Evolutionary conservation across 805 yeast species (phyloP).

Genomic region (Candida sanyiensis): DNA sequence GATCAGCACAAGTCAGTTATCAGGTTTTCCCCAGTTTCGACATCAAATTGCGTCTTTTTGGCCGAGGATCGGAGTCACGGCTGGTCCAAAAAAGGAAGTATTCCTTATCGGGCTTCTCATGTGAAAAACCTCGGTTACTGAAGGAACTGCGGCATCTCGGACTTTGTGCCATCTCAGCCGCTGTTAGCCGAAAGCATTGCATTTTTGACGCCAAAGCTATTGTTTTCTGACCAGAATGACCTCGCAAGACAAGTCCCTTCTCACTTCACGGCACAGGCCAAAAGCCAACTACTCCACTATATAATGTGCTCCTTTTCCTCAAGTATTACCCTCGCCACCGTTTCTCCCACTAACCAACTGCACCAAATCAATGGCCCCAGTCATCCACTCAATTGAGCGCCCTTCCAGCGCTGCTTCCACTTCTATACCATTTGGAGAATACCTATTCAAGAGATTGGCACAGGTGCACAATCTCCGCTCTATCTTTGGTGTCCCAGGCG

Average conservation of each 20-base stretch:
- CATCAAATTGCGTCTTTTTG: too few relatives aligned
- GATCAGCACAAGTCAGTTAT: too few relatives aligned
- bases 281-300: not conserved
- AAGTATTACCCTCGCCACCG: not conserved
- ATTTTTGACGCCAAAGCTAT: conserved; percentile 9
- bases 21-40: too few relatives aligned
- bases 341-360: not conserved
- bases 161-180: conserved; percentile 4
- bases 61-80: too few relatives aligned
- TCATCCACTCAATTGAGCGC: too few relatives aligned
- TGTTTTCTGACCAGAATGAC: conserved; percentile 5
- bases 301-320: not conserved
- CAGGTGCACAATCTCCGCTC: conserved; percentile 50
- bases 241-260: not conserved
- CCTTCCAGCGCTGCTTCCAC: too few relatives aligned
- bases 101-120: too few relatives aligned
- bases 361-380: too few relatives aligned
- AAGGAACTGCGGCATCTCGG: too few relatives aligned
- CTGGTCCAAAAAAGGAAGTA: too few relatives aligned
- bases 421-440: conserved; percentile 57
- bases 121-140: not conserved
- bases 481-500: conserved; percentile 77
- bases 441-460: conserved; percentile 50
- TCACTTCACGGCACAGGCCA: not conserved
- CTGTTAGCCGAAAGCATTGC: conserved; percentile 5